Conservation (phyloP, 345 rosid genomes). For the Lepidium aucheri region DNA sequence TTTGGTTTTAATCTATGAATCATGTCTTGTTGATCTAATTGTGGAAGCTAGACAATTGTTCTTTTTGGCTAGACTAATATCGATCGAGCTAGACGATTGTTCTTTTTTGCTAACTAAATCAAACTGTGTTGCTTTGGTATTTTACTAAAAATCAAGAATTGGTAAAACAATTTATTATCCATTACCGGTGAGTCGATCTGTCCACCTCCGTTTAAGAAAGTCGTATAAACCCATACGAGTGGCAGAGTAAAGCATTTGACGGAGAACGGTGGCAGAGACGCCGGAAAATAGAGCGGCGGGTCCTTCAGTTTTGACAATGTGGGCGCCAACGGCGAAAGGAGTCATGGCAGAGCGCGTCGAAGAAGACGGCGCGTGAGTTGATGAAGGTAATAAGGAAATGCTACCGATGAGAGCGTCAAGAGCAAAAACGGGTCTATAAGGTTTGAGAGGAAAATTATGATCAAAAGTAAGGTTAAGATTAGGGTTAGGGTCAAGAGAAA, state of each 20-base stretch:
- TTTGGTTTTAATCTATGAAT: too few species aligned
- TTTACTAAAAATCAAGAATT: background rate
- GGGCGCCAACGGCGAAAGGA: slow-evolving; percentile 51
- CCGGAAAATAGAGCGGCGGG: slow-evolving; percentile 69
- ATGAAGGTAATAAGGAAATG: slow-evolving; percentile 30
- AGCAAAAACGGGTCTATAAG: slow-evolving; percentile 44
- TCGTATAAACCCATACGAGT: slow-evolving; percentile 93
- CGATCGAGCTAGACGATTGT: too few species aligned
- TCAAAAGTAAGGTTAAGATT: slow-evolving; percentile 7
- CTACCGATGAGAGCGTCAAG: slow-evolving; percentile 36
- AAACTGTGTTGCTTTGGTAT: too few species aligned
- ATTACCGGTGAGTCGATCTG: slow-evolving; percentile 39
- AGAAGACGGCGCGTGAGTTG: slow-evolving; percentile 34
- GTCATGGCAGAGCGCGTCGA: slow-evolving; percentile 47
- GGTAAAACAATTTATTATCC: background rate
- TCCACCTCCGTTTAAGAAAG: slow-evolving; percentile 69
- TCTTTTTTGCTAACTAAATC: too few species aligned
- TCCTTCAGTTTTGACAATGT: slow-evolving; percentile 62
- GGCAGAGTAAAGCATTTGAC: slow-evolving; percentile 84
- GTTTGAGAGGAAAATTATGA: slow-evolving; percentile 23
- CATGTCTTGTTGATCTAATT: too few species aligned
- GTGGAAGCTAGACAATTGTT: too few species aligned
- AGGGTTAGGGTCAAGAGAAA: slow-evolving; percentile 10
- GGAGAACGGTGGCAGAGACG: slow-evolving; percentile 81
- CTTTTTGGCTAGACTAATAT: too few species aligned